phyloP scores from a whole-genome alignment of 768 basidiomycete genomes.

The Roridomyces roridus region DNA sequence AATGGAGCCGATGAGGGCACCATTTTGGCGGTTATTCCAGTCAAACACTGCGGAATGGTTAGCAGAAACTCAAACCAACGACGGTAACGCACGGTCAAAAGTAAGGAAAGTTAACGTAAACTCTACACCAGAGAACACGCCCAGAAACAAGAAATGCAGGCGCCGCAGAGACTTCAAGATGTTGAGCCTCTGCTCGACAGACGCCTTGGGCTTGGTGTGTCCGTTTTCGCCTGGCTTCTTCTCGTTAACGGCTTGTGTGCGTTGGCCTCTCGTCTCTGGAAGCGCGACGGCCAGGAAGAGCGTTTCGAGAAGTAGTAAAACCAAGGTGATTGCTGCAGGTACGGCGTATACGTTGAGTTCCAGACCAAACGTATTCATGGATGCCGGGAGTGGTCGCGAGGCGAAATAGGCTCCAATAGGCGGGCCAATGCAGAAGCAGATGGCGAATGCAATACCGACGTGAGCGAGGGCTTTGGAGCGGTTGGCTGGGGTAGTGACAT shows the following conservation, averaged over 20 bases:
- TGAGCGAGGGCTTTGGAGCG: conserved; percentile 88
- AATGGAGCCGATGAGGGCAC: conserved; percentile 83
- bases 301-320: conserved; percentile 81
- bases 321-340: conserved; percentile 85
- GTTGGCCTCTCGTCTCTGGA: conserved; percentile 83
- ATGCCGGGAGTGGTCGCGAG: conserved; percentile 74
- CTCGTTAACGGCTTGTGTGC: conserved; percentile 28
- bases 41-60: conserved; percentile 68
- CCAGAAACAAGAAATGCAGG: conserved; percentile 86
- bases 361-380: conserved; percentile 57
- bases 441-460: conserved; percentile 95
- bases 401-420: conserved; percentile 97
- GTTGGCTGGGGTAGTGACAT: conserved; percentile 80
- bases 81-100: conserved; percentile 71
- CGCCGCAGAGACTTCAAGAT: conserved; percentile 65
- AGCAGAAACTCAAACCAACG: neutral
- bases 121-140: conserved; percentile 93
- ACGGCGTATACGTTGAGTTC: conserved; percentile 90
- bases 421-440: conserved; percentile 93
- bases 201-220: conserved; percentile 33
- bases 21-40: conserved; percentile 90
- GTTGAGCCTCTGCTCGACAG: conserved; percentile 56
- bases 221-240: conserved; percentile 32
- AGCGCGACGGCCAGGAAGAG: conserved; percentile 74
- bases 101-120: conserved; percentile 97